Conservation (phyloP, 1,284 basidiomycete species). For the Trichosporon ovoides region DNA sequence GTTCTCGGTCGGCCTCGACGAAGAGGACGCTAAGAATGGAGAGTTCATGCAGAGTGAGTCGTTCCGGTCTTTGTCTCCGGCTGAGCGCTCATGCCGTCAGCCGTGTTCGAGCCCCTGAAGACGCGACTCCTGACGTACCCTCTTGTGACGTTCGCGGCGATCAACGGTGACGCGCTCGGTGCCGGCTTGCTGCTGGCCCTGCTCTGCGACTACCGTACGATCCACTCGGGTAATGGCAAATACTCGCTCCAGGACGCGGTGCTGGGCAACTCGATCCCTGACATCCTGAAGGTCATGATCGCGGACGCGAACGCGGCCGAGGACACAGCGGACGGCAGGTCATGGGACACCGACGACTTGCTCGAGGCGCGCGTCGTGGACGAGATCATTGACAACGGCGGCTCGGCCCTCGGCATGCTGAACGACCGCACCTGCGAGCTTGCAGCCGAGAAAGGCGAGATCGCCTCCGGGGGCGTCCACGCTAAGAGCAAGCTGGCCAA, state of each 20-base stretch:
- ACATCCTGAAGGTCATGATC: constrained; percentile 7
- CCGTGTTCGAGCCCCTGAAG: constrained; percentile 42
- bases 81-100: constrained; percentile 20
- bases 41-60: constrained; percentile 67
- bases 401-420: constrained; percentile 41
- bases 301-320: constrained; percentile 69
- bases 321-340: constrained; percentile 71
- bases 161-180: constrained; percentile 89
- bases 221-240: constrained; percentile 76
- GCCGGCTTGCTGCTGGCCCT: constrained; percentile 74
- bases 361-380: constrained; percentile 66
- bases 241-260: constrained; percentile 65
- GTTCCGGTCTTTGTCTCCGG: not conserved
- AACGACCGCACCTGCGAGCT: constrained; percentile 51
- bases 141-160: constrained; percentile 66
- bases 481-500: not conserved
- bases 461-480: constrained; percentile 11
- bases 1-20: constrained; percentile 82
- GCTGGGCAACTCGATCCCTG: constrained; percentile 60
- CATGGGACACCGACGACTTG: constrained; percentile 72
- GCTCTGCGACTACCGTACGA: constrained; percentile 81
- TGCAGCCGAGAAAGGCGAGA: constrained; percentile 45
- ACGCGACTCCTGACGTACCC: constrained; percentile 48
- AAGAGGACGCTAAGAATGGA: constrained; percentile 59
- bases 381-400: constrained; percentile 55